Conservation (phyloP, 2,329 filamentous ascomycete genomes). For the Sclerotinia nivalis region DNA sequence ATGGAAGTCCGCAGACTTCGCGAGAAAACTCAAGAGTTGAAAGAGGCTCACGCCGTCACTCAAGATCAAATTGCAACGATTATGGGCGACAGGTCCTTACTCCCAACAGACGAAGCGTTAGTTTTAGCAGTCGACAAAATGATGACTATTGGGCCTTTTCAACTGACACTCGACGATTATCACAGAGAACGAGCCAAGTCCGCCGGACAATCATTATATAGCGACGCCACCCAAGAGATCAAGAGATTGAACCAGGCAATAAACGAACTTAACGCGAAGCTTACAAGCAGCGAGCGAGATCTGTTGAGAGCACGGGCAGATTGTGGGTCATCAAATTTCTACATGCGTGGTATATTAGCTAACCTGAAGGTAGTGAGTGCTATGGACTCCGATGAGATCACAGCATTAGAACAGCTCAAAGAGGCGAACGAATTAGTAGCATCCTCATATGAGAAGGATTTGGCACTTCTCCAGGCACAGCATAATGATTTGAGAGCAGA, state of each 20-base stretch:
- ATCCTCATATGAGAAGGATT: conserved; percentile 58
- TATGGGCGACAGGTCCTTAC: conserved; percentile 45
- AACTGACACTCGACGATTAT: conserved; percentile 49
- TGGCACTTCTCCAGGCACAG: conserved; percentile 56
- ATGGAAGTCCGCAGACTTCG: conserved; percentile 54
- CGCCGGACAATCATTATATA: conserved; percentile 52
- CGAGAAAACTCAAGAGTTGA: conserved; percentile 55
- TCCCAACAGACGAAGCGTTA: conserved; percentile 56
- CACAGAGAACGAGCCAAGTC: conserved; percentile 56
- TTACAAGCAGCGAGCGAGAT: conserved; percentile 57
- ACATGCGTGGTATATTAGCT: conserved; percentile 24
- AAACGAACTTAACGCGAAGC: conserved; percentile 46
- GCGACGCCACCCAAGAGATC: conserved; percentile 50
- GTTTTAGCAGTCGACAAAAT: conserved; percentile 45
- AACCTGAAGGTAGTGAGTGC: conserved; percentile 49
- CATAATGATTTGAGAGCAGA: conserved; percentile 52
- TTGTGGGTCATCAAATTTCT: conserved; percentile 44
- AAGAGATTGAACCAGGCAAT: conserved; percentile 51
- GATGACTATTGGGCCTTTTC: conserved; percentile 39
- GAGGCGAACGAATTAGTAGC: conserved; percentile 59
- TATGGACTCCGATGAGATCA: conserved; percentile 54
- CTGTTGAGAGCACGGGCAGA: conserved; percentile 54
- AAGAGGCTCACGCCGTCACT: conserved; percentile 58
- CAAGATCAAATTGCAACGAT: conserved; percentile 60
- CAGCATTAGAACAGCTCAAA: conserved; percentile 60